Percentiles rank a stretch among this genome's conserved stretches.
phyloP scores from a whole-genome alignment of 768 basidiomycete genomes.

The Austroboletus festivus region DNA sequence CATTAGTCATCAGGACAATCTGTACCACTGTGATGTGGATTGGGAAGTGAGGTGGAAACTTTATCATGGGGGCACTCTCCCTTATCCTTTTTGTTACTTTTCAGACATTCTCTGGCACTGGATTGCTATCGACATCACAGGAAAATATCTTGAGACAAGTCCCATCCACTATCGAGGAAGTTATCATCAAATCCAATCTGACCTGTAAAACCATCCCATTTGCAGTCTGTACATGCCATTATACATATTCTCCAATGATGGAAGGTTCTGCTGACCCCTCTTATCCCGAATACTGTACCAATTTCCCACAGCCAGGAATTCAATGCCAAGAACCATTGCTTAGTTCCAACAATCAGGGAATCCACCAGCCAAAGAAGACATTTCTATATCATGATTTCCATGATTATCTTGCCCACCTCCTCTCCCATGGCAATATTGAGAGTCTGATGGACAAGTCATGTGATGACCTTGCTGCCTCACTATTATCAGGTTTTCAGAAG shows the following conservation, averaged over 20 bases:
- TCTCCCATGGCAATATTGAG: not conserved
- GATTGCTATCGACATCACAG: not conserved
- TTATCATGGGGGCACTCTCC: conserved; percentile 18
- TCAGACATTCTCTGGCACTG: not conserved
- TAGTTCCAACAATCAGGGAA: too few species aligned
- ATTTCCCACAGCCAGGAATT: not conserved
- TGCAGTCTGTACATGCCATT: conserved; percentile 1
- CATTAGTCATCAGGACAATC: not conserved
- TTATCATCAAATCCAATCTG: not conserved
- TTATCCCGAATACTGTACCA: not conserved
- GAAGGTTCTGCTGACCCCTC: not conserved
- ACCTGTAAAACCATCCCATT: not conserved
- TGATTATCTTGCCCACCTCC: conserved; percentile 3
- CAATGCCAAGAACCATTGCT: not conserved
- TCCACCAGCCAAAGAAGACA: not conserved
- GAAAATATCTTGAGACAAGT: conserved; percentile 4
- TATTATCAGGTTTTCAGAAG: not conserved
- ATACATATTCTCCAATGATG: not conserved
- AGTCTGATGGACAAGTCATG: not conserved
- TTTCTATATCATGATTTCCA: conserved; percentile 11
- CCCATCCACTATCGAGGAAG: not conserved
- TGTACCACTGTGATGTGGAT: conserved; percentile 16
- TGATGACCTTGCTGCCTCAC: not conserved
- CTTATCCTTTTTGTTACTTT: conserved; percentile 2
- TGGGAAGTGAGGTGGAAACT: conserved; percentile 5